Base-by-base conservation (phyloP, 306 rosid species). In the Lupinus albus region DNA sequence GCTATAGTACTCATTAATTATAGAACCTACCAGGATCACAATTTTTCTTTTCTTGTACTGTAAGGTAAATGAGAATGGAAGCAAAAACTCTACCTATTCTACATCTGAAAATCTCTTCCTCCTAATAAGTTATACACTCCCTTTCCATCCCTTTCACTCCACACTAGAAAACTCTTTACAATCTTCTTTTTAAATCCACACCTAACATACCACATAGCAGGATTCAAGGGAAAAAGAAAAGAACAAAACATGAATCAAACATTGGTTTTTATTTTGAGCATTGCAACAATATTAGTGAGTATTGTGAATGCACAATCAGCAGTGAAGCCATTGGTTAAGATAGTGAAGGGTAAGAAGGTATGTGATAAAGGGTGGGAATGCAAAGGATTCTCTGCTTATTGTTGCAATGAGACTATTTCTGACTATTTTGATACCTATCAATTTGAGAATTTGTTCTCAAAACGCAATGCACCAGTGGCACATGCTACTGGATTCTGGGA, bases 401-500 rank as follows among this genome's bases (percentile, higher is more conserved):
- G 99, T 18, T 93, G 99, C 35, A 93, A 93, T 67, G 86, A 86
- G 11, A 93, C 99, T 3, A 86, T 93, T 11, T 64, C 95, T 7
- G 96, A 93, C 9, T 76, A 21, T 66, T 90, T 93, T 38, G 48
- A 88, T 63, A 74, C 82, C 0, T 93, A 90, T 70, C 99, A 93
- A 64, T 93, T 93, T 61, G 99, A 93, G 88, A 79, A 93, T 32
- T 85, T 90, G 14, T 93, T 93, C 78, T 4, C 86, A 0, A 93
- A 93, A 49, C 70, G 99, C 10, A 93, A 88, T 55, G 7, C 84
- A 0, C 99, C 99, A 5, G 80, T 76, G 61, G 99, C 97, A 0
- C 95, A 93, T 50, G 99, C 99, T 18, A 90, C 67, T 52, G 99
- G 90, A 0, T 93, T 90, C 80, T 93, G 99, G 99, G 99, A 93